Evolutionary conservation across 83 land plant genomes (phyloP).

Genomic region (Diphasiastrum complanatum): DNA sequence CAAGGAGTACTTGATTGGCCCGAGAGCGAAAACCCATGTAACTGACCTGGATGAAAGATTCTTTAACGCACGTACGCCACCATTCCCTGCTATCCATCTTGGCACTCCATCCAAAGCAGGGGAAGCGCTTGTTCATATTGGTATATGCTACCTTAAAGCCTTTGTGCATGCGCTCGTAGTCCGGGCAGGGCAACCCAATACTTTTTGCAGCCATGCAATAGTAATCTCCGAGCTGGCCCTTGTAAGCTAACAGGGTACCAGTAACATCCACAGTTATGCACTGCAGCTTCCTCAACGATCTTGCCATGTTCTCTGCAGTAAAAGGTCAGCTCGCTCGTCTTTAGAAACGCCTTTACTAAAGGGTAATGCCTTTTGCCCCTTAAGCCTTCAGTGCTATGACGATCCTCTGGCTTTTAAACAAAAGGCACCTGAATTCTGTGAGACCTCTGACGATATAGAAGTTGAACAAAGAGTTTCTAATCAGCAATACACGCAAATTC

Average conservation of each 20-base stretch:
- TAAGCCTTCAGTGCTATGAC: no score
- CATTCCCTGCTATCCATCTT: neutral
- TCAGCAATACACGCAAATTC: no score
- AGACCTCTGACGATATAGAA: no score
- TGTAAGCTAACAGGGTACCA: conserved; percentile 3
- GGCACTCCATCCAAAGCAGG: conserved; percentile 1
- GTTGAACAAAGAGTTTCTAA: no score
- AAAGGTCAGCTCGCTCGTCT: no score
- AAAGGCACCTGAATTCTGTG: no score
- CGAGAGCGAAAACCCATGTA: neutral
- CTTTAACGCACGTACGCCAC: neutral
- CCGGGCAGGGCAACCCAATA: conserved; percentile 1
- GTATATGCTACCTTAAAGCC: conserved; percentile 1
- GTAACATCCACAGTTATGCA: conserved; percentile 7
- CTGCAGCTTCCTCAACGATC: neutral
- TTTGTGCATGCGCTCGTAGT: conserved; percentile 5
- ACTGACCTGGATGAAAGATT: conserved; percentile 1
- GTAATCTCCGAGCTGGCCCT: conserved; percentile 9
- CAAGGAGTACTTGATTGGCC: no score
- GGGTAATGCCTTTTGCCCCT: no score
- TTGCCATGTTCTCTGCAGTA: neutral
- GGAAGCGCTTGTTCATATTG: neutral
- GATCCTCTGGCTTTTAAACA: no score
- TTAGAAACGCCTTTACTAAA: no score
- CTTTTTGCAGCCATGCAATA: conserved; percentile 8